Conservation (phyloP, 306 rosid species). For the Gastrolobium bilobum region DNA sequence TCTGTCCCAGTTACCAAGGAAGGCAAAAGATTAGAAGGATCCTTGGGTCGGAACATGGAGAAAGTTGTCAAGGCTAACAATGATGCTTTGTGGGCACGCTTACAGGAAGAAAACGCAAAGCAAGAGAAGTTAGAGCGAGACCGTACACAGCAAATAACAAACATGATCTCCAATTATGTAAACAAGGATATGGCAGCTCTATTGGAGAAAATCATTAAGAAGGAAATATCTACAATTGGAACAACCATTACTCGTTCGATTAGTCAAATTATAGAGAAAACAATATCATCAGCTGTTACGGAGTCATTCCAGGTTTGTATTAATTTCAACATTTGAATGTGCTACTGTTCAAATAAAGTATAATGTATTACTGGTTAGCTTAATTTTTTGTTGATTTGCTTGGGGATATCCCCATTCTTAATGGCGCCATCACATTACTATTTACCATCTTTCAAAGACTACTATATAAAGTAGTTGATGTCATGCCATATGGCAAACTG, state of each 20-base stretch:
- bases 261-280: slow-evolving; percentile 66
- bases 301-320: slow-evolving; percentile 75
- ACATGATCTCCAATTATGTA: slow-evolving; percentile 63
- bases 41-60: slow-evolving; percentile 70
- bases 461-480: slow-evolving; percentile 16
- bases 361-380: background rate
- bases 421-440: slow-evolving; percentile 15
- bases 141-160: slow-evolving; percentile 64
- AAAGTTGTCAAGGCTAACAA: slow-evolving; percentile 66
- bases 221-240: slow-evolving; percentile 73
- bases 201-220: slow-evolving; percentile 72
- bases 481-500: background rate
- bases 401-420: slow-evolving; percentile 36
- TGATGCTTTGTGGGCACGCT: slow-evolving; percentile 75
- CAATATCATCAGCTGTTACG: slow-evolving; percentile 56
- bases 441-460: background rate
- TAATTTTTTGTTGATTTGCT: background rate
- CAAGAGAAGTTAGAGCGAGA: slow-evolving; percentile 73
- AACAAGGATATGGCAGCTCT: slow-evolving; percentile 67
- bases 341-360: slow-evolving; percentile 34
- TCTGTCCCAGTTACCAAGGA: slow-evolving; percentile 72
- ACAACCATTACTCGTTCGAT: slow-evolving; percentile 63
- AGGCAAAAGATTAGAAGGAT: slow-evolving; percentile 76
- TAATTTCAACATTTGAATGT: slow-evolving; percentile 39
- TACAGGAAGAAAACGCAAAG: slow-evolving; percentile 76